A percentile compares a stretch with the other conserved stretches of the same genome.
These are phyloP conservation scores for Eimeria mitis DNA, from an alignment of 169 alveolate genomes.

Conservation along the genomic window DNA sequence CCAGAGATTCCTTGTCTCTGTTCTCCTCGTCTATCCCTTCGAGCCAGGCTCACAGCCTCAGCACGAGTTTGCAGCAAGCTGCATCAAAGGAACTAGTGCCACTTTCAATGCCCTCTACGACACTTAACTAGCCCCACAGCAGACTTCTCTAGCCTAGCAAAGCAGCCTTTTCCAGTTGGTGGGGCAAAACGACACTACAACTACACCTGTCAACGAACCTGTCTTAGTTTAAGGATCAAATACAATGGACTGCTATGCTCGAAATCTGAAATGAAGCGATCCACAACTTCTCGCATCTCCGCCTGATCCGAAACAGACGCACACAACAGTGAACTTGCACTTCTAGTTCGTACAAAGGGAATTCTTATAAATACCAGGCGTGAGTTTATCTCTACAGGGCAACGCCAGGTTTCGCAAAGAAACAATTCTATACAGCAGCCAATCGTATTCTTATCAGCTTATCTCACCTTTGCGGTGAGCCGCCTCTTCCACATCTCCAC, in stretches of 20 bases:
- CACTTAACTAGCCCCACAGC: neutral
- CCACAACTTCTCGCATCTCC: slow-evolving; percentile 71
- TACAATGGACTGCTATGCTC: slow-evolving; percentile 60
- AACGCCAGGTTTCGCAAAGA: neutral
- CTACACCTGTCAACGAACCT: slow-evolving; percentile 16
- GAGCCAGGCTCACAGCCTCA: neutral
- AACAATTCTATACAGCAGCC: neutral
- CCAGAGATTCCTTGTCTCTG: neutral
- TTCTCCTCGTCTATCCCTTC: neutral
- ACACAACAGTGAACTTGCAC: neutral
- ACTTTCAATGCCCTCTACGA: neutral
- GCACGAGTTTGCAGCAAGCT: neutral
- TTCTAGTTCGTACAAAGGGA: neutral
- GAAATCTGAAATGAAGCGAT: slow-evolving; percentile 59
- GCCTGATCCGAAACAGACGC: slow-evolving; percentile 40
- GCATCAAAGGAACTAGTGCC: neutral
- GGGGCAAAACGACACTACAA: neutral
- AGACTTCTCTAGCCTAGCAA: neutral
- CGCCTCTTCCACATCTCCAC: slow-evolving; percentile 77
- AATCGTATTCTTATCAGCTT: neutral
- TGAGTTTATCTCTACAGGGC: neutral
- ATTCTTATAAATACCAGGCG: neutral
- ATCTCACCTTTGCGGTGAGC: slow-evolving; percentile 51
- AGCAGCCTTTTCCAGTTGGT: neutral
- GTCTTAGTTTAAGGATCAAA: slow-evolving; percentile 73